Base-by-base conservation (phyloP, 345 rosid genomes). In the Jatropha curcas region DNA sequence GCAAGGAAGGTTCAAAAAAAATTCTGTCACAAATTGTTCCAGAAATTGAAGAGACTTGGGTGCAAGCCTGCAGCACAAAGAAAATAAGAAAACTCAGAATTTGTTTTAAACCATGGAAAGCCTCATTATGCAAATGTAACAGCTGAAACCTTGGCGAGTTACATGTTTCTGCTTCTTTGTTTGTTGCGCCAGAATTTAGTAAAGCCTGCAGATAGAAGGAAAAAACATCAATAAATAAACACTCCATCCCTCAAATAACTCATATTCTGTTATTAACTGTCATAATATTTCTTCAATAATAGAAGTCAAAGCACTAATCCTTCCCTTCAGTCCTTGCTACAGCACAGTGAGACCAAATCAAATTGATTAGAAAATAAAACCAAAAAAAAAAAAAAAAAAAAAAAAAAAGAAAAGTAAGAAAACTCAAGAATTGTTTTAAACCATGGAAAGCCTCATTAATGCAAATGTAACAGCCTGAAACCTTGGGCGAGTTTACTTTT, bases 21-120 rank as follows among this genome's bases (percentile, higher is more conserved):
- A 90, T 11, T 81, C 80, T 68, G 63, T 71, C 39, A 88, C 93
- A 78, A 86, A 88, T 65, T 83, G 74, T 70, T 86, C 88, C 82
- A 95, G 86, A 75, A 87, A 88, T 81, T 82, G 72, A 76, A 85
- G 71, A 60, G 88, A 84, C n/a, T 83, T 85, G 39, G 94, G 92
- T 78, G 91, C 94, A 86, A 86, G 87, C 84, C 99, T 95, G 84
- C 82, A 84, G 57, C 84, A 71, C 35, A 41, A 72, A 67, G 33
- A 79, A 65, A 75, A 37, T 53, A 70, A 73, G 12, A 71, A 1
- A 55, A 31, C 22, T 48, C 9, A 68, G 66, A 70, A 39, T 64
- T 68, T 52, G 74, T 58, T 46, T 39, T 56, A 33, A 65, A 69
- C 41, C 58, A 53, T 39, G 24, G 45, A 59, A 58, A 14, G 35